Percentiles rank a stretch among this genome's conserved stretches.
phyloP scores from a whole-genome alignment of 202 grass and related monocot genomes.

The Setaria italica region DNA sequence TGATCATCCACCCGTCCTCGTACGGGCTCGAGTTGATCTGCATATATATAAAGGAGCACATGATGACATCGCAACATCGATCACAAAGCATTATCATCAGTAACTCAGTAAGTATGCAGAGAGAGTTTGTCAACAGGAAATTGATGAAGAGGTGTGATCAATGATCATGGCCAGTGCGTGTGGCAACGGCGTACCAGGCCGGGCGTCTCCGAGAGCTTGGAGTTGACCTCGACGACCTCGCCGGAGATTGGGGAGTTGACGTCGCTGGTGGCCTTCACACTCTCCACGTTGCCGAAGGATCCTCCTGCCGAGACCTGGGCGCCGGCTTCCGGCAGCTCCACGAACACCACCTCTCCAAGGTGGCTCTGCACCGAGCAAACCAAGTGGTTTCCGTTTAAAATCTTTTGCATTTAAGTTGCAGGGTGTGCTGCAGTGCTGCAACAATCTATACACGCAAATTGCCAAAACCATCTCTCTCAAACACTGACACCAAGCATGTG shows the following conservation, averaged over 20 bases:
- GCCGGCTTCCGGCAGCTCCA: constrained; percentile 81
- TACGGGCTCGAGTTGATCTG: constrained; percentile 93
- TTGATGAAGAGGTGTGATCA: no score
- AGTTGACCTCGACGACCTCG: constrained; percentile 86
- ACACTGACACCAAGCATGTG: no score
- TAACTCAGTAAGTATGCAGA: no score
- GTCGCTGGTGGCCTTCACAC: constrained; percentile 97
- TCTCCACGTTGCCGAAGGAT: constrained; percentile 90
- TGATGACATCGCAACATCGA: background rate
- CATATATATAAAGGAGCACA: background rate
- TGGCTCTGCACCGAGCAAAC: constrained; percentile 52
- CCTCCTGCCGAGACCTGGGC: constrained; percentile 54
- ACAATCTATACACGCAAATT: no score
- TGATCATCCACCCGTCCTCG: constrained; percentile 98
- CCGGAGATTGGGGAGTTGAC: constrained; percentile 91
- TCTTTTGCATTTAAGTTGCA: no score
- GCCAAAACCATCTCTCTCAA: no score
- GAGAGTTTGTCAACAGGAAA: background rate
- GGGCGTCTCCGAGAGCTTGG: constrained; percentile 73
- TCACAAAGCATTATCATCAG: background rate
- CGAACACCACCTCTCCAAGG: constrained; percentile 90
- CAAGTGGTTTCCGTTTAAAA: background rate
- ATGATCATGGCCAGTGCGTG: background rate
- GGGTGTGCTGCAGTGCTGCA: no score
- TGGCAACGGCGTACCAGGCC: constrained; percentile 60